These are phyloP conservation scores for Dendrostoma leiphaemia DNA, from an alignment of 2,329 filamentous ascomycete species.

Conservation along the genomic window DNA sequence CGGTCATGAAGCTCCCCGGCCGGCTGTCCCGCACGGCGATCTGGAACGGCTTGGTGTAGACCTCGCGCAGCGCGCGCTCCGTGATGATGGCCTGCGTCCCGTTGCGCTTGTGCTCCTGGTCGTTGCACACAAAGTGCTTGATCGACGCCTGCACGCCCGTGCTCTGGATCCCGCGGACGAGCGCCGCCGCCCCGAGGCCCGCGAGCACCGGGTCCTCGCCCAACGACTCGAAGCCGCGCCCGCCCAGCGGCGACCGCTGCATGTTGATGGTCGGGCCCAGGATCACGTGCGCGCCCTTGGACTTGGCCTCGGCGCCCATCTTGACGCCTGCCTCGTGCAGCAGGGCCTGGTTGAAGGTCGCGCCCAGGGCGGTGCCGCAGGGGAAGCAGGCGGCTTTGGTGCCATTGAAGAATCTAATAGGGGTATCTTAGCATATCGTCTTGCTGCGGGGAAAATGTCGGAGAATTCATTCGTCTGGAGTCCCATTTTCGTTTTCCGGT, in stretches of 20 bases:
- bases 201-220: constrained; percentile 57
- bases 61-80: constrained; percentile 55
- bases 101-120: constrained; percentile 58
- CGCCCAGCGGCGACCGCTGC: constrained; percentile 58
- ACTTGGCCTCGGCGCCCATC: constrained; percentile 52
- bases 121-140: constrained; percentile 63
- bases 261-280: constrained; percentile 64
- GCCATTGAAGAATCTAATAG: constrained; percentile 60
- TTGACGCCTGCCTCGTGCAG: constrained; percentile 48
- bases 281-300: constrained; percentile 57
- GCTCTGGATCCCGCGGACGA: constrained; percentile 55
- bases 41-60: constrained; percentile 58
- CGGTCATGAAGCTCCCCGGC: constrained; percentile 57
- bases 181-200: constrained; percentile 51
- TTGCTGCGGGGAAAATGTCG: no score
- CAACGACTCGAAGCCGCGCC: constrained; percentile 59
- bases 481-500: no score
- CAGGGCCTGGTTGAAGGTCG: constrained; percentile 56
- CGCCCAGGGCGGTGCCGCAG: constrained; percentile 55
- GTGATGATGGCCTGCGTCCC: constrained; percentile 54
- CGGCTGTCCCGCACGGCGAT: constrained; percentile 50
- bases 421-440: neutral
- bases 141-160: constrained; percentile 55
- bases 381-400: constrained; percentile 59
- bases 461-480: no score